phyloP scores from a whole-genome alignment of 2,329 filamentous ascomycete species.

The Apiospora hydei region DNA sequence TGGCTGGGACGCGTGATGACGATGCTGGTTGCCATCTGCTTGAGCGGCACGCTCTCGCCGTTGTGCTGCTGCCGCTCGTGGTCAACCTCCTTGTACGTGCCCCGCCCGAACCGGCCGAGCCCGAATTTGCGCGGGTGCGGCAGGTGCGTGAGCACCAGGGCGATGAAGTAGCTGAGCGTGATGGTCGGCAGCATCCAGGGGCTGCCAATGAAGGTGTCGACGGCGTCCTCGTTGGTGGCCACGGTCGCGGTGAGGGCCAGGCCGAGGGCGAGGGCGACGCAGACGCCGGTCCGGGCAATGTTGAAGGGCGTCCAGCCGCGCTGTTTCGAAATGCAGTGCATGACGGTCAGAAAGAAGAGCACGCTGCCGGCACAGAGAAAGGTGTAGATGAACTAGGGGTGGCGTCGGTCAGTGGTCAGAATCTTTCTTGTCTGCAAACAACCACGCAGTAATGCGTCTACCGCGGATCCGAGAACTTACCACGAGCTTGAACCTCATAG shows the following conservation, averaged over 20 bases:
- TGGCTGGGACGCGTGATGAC: not conserved
- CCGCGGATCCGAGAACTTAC: constrained; percentile 31
- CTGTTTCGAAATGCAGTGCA: constrained; percentile 40
- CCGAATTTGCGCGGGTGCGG: constrained; percentile 29
- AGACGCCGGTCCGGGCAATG: constrained; percentile 36
- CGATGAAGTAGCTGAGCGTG: constrained; percentile 36
- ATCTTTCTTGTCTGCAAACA: not conserved
- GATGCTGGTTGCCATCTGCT: not conserved
- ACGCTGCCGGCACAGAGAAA: constrained; percentile 40
- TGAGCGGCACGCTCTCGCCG: not conserved
- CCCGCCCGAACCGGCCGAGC: constrained; percentile 3
- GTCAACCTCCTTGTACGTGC: constrained; percentile 23
- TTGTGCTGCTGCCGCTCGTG: not conserved
- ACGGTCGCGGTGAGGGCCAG: constrained; percentile 35
- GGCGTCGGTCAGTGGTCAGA: not conserved
- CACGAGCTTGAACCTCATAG: constrained; percentile 34
- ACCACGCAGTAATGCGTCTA: too few species aligned
- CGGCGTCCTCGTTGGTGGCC: constrained; percentile 29
- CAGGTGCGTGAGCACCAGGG: constrained; percentile 33
- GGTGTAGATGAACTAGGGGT: constrained; percentile 37
- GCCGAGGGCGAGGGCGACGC: constrained; percentile 34
- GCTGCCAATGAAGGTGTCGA: constrained; percentile 34
- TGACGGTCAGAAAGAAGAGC: constrained; percentile 39
- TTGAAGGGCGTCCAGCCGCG: constrained; percentile 41
- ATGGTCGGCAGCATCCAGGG: constrained; percentile 41